Conservation (phyloP, 371 early-diverging fungal genomes). For the Zopfochytrium polystomum region DNA sequence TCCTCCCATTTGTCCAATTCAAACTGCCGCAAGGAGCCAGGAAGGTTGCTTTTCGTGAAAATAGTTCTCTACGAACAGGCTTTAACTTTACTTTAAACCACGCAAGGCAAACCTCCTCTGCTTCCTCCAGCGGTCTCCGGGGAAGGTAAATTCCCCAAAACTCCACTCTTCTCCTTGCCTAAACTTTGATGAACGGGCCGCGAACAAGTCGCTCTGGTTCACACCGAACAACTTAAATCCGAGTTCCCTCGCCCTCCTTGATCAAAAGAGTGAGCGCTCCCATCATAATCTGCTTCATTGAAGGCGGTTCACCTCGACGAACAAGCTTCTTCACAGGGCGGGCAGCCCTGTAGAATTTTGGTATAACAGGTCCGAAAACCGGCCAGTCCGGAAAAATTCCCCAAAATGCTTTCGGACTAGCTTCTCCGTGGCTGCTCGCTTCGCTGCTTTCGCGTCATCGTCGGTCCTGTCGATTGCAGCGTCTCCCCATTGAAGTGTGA, state of each 20-base stretch:
- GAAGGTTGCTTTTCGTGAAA: background rate
- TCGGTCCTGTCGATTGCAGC: too few relatives aligned
- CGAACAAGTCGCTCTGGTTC: constrained; percentile 9
- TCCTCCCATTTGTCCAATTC: constrained; percentile 82
- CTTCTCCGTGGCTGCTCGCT: too few relatives aligned
- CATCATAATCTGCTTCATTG: too few relatives aligned
- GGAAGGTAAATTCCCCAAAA: constrained; percentile 35
- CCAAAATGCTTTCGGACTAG: too few relatives aligned
- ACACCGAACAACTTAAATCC: too few relatives aligned
- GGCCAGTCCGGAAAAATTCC: too few relatives aligned
- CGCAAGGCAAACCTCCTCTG: constrained; percentile 30
- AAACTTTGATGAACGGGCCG: constrained; percentile 7
- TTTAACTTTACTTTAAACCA: background rate
- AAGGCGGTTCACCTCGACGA: too few relatives aligned
- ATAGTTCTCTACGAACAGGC: constrained; percentile 6
- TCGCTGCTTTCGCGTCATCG: too few relatives aligned
- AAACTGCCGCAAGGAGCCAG: constrained; percentile 47
- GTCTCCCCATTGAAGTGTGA: too few relatives aligned
- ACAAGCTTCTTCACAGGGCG: too few relatives aligned
- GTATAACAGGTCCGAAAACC: too few relatives aligned
- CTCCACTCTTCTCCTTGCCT: constrained; percentile 23
- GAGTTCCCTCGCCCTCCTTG: constrained; percentile 2
- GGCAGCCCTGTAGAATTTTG: too few relatives aligned
- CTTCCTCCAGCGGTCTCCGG: constrained; percentile 40
- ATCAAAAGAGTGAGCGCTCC: background rate